Conservation (phyloP, 2,329 filamentous ascomycete genomes). For the Talaromyces sp. region DNA sequence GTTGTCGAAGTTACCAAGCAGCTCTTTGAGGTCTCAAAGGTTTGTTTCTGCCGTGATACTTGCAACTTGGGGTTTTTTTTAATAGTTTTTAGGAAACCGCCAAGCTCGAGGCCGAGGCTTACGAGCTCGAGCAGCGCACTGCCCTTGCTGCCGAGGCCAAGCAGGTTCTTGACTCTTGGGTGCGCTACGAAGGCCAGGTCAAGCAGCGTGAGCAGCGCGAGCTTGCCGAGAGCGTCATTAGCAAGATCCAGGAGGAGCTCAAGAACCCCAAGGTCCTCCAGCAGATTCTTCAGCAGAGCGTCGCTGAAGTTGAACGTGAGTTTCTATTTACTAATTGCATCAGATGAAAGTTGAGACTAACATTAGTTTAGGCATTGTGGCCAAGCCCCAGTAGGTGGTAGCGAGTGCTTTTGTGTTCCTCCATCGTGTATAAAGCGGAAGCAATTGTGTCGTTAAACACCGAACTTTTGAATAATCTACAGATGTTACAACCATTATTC, state of each 20-base stretch:
- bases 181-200: constrained; percentile 96
- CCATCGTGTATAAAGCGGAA: constrained; percentile 37
- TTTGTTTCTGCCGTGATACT: constrained; percentile 29
- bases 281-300: constrained; percentile 96
- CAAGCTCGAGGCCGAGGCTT: constrained; percentile 89
- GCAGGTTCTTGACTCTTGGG: constrained; percentile 94
- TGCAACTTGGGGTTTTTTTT: neutral
- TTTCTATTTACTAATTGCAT: neutral
- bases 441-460: constrained; percentile 23
- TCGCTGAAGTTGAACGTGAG: constrained; percentile 93
- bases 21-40: constrained; percentile 97
- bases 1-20: constrained; percentile 96
- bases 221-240: constrained; percentile 84
- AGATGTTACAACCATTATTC: constrained; percentile 15
- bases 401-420: constrained; percentile 3
- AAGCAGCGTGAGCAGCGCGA: constrained; percentile 98
- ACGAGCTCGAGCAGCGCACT: constrained; percentile 94
- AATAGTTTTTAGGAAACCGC: constrained; percentile 71
- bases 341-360: constrained; percentile 17
- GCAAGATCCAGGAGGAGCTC: constrained; percentile 98
- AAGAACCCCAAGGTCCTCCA: constrained; percentile 96
- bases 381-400: constrained; percentile 35
- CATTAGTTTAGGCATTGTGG: constrained; percentile 27
- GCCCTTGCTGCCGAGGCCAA: constrained; percentile 90
- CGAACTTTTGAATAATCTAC: constrained; percentile 25